Evolutionary conservation across 2,329 filamentous ascomycete species (phyloP).

Genomic region (Pestalotiopsis fici): DNA sequence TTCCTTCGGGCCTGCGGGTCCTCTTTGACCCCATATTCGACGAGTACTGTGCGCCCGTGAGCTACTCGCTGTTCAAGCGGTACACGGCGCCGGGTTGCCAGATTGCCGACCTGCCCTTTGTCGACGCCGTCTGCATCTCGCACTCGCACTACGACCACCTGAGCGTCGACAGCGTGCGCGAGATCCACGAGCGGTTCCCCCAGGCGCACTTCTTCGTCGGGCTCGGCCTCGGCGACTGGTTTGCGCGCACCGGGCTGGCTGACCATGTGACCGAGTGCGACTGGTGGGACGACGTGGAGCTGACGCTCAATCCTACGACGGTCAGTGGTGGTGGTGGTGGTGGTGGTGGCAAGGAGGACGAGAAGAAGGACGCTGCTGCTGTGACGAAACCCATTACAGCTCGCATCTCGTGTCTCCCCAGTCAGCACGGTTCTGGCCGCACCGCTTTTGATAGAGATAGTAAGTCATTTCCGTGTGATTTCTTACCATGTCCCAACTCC

Average conservation of each 20-base stretch:
- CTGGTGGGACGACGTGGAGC: conserved; percentile 86
- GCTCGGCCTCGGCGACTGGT: conserved; percentile 82
- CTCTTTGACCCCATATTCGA: conserved; percentile 95
- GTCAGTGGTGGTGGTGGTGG: background rate
- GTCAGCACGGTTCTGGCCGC: conserved; percentile 79
- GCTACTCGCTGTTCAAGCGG: conserved; percentile 70
- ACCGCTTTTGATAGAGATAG: conserved; percentile 61
- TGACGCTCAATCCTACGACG: conserved; percentile 52
- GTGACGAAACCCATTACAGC: conserved; percentile 60
- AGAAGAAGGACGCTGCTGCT: conserved; percentile 28
- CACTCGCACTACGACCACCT: conserved; percentile 96
- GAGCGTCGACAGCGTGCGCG: conserved; percentile 72
- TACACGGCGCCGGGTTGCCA: conserved; percentile 78
- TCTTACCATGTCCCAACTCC: too few relatives aligned
- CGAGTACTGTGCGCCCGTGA: conserved; percentile 78
- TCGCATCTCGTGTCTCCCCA: conserved; percentile 76
- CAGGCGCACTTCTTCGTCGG: conserved; percentile 87
- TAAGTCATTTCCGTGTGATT: background rate
- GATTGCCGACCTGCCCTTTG: conserved; percentile 73
- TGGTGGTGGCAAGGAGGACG: conserved; percentile 15
- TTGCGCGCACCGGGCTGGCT: conserved; percentile 64
- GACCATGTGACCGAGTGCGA: conserved; percentile 84
- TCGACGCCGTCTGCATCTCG: conserved; percentile 79
- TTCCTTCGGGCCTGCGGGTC: conserved; percentile 80
- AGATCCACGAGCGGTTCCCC: conserved; percentile 71